Conservation (phyloP, 495 filamentous ascomycete species). For the Chaetomium cochliodes region DNA sequence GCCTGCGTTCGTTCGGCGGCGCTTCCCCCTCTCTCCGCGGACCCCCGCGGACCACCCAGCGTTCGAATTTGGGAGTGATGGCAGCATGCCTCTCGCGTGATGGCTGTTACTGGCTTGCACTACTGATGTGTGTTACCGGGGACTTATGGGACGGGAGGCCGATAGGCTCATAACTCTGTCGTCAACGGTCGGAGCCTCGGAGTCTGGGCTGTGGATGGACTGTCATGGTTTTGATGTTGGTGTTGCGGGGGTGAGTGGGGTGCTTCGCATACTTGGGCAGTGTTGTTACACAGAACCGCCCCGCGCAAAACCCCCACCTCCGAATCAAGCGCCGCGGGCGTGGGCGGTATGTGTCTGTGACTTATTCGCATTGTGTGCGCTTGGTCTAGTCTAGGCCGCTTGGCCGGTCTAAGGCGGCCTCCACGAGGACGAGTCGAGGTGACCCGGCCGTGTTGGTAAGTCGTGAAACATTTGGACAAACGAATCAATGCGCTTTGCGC, state of each 20-base stretch:
- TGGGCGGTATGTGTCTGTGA: not conserved
- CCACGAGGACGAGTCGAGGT: not conserved
- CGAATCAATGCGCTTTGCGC: not conserved
- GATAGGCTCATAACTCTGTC: too few species aligned
- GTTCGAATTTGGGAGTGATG: too few species aligned
- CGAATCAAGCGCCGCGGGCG: slow-evolving; percentile 4
- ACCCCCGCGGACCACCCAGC: too few species aligned
- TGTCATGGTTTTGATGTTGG: too few species aligned
- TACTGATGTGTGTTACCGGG: too few species aligned
- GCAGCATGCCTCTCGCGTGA: too few species aligned
- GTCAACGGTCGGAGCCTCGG: too few species aligned
- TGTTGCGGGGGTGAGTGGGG: not conserved
- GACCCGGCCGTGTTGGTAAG: not conserved
- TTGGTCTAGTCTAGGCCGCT: not conserved
- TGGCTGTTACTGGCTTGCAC: too few species aligned
- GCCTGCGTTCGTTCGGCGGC: too few species aligned
- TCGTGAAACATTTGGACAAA: not conserved
- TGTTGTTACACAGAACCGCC: not conserved
- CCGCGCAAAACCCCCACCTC: not conserved
- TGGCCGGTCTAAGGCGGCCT: not conserved
- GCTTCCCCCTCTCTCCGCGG: too few species aligned
- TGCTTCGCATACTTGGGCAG: not conserved
- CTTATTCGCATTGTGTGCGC: not conserved
- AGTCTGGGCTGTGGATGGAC: too few species aligned
- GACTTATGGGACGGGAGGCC: too few species aligned